phyloP scores from a whole-genome alignment of 352 stramenopile genomes.

The Pythium periplocum region DNA sequence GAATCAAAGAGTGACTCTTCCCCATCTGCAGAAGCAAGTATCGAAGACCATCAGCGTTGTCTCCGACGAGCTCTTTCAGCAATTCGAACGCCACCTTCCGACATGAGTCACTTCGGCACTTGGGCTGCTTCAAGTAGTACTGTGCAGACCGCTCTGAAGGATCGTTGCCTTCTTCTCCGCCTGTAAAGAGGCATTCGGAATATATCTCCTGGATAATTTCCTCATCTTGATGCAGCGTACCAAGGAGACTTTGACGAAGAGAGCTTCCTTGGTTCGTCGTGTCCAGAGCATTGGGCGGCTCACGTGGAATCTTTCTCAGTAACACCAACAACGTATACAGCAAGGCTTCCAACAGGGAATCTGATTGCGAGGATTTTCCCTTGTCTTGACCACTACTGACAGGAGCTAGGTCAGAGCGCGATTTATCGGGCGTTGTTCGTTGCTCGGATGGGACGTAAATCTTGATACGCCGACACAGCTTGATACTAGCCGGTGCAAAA shows the following conservation, averaged over 20 bases:
- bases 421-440: background rate
- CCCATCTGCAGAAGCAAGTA: constrained; percentile 71
- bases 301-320: constrained; percentile 19
- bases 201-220: constrained; percentile 22
- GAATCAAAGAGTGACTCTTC: constrained; percentile 66
- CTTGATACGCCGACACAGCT: constrained; percentile 12
- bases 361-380: background rate
- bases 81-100: constrained; percentile 75
- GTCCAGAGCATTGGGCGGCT: constrained; percentile 1
- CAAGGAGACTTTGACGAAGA: constrained; percentile 16
- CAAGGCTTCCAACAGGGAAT: constrained; percentile 14
- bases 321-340: constrained; percentile 18
- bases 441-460: background rate
- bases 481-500: constrained; percentile 13
- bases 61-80: constrained; percentile 56
- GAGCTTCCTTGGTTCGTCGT: constrained; percentile 12
- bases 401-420: background rate
- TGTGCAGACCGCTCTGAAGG: constrained; percentile 32
- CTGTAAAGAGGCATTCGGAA: constrained; percentile 19
- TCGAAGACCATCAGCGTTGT: constrained; percentile 53
- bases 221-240: constrained; percentile 16
- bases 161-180: constrained; percentile 7
- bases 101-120: constrained; percentile 73
- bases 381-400: too few species aligned
- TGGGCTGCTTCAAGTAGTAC: constrained; percentile 75